Percentiles rank a stretch among this genome's conserved stretches.
Evolutionary conservation across 106 monocot genomes (phyloP).

Genomic region (Phalaenopsis aphrodite): DNA sequence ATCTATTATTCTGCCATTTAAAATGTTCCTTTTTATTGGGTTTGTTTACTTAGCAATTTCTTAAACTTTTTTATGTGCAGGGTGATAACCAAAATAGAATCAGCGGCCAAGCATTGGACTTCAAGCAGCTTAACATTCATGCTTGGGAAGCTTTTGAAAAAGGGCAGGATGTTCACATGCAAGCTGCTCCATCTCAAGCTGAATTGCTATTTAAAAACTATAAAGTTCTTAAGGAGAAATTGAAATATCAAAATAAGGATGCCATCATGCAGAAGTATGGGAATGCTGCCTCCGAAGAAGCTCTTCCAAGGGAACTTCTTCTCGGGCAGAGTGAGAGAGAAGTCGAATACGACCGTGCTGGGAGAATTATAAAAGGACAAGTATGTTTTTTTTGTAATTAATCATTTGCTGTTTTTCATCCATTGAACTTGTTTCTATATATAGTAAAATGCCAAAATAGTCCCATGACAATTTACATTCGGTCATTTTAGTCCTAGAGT

Average conservation of each 20-base stretch:
- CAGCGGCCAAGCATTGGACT: slow-evolving; percentile 91
- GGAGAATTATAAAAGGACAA: slow-evolving; percentile 91
- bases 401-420: not conserved
- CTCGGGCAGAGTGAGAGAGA: slow-evolving; percentile 91
- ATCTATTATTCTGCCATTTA: not conserved
- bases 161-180: slow-evolving; percentile 99
- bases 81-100: slow-evolving; percentile 89
- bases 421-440: not conserved
- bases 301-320: slow-evolving; percentile 78
- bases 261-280: slow-evolving; percentile 92
- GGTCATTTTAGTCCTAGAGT: too few species aligned
- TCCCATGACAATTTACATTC: too few species aligned
- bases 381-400: slow-evolving; percentile 20
- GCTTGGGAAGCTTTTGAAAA: slow-evolving; percentile 98
- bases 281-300: slow-evolving; percentile 81
- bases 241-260: slow-evolving; percentile 73
- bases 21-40: not conserved
- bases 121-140: slow-evolving; percentile 91
- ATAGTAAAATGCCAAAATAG: not conserved
- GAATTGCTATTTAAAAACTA: slow-evolving; percentile 77
- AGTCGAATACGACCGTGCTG: slow-evolving; percentile 94
- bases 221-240: slow-evolving; percentile 74
- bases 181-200: slow-evolving; percentile 99
- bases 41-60: not conserved
- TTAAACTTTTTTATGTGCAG: slow-evolving; percentile 25